Conservation (phyloP, 106 monocot species). For the Allium sativum region DNA sequence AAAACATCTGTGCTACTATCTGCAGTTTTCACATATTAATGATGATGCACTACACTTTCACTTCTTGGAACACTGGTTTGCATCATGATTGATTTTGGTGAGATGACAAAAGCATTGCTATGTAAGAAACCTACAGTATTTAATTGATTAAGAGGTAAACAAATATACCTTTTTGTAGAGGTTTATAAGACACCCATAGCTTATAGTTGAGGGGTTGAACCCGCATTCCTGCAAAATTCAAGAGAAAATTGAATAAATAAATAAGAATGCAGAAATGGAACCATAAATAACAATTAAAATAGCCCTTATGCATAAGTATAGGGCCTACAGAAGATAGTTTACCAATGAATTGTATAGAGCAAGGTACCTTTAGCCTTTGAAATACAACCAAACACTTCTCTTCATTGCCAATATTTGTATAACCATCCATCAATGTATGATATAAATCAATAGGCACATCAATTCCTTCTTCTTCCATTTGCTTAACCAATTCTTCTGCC, state of each 20-base stretch:
- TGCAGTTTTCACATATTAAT: no score
- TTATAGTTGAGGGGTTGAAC: conserved; percentile 72
- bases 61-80: no score
- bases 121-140: no score
- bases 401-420: conserved; percentile 71
- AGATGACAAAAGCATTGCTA: no score
- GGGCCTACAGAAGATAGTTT: neutral
- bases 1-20: no score
- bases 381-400: conserved; percentile 88
- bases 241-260: conserved; percentile 14
- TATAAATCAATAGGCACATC: conserved; percentile 94
- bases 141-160: neutral
- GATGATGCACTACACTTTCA: no score
- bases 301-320: neutral
- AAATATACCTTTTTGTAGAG: conserved; percentile 73
- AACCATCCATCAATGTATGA: conserved; percentile 99
- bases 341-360: neutral
- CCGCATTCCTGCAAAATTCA: conserved; percentile 71
- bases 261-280: neutral
- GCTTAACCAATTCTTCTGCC: conserved; percentile 74
- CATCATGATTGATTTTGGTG: no score
- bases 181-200: conserved; percentile 94
- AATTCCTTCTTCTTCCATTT: conserved; percentile 94
- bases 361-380: conserved; percentile 79
- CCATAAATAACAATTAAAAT: no score